phyloP scores from a whole-genome alignment of 345 rosid genomes.

The Populus alba region DNA sequence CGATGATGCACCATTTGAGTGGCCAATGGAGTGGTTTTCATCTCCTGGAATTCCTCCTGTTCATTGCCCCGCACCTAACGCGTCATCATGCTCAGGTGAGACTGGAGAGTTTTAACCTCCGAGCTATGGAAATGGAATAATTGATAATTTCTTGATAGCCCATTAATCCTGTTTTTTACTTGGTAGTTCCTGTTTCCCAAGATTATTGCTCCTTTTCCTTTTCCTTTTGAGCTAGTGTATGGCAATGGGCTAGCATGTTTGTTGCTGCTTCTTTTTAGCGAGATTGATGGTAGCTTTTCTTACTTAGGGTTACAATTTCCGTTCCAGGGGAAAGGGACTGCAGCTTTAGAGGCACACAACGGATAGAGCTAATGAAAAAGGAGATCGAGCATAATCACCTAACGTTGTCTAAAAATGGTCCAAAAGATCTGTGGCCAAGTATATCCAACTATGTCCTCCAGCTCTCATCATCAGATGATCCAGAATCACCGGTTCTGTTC shows the following conservation, averaged over 20 bases:
- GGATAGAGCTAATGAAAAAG: constrained; percentile 53
- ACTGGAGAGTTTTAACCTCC: not conserved
- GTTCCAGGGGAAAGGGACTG: constrained; percentile 42
- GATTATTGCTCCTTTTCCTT: not conserved
- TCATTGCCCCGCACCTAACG: constrained; percentile 39
- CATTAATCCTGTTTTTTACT: not conserved
- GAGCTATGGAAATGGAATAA: not conserved
- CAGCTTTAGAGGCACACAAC: constrained; percentile 48
- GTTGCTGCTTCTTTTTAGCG: not conserved
- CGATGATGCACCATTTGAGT: constrained; percentile 69
- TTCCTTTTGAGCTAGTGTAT: not conserved
- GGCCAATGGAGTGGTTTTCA: constrained; percentile 88
- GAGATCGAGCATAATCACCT: constrained; percentile 47
- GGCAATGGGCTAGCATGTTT: too few species aligned
- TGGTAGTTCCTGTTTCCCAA: not conserved
- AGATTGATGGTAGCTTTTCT: constrained; percentile 7
- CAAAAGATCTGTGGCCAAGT: constrained; percentile 75
- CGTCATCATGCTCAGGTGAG: constrained; percentile 41
- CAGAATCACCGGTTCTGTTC: constrained; percentile 36
- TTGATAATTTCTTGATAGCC: not conserved
- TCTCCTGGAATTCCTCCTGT: constrained; percentile 62
- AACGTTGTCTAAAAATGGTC: constrained; percentile 55
- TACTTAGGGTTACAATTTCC: constrained; percentile 1
- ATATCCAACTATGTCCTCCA: constrained; percentile 66
- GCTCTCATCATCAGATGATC: constrained; percentile 39